Percentiles rank a stretch among this genome's conserved stretches.
Conservation (phyloP, 1,139 yeast genomes). For the Pichia norvegensis region DNA sequence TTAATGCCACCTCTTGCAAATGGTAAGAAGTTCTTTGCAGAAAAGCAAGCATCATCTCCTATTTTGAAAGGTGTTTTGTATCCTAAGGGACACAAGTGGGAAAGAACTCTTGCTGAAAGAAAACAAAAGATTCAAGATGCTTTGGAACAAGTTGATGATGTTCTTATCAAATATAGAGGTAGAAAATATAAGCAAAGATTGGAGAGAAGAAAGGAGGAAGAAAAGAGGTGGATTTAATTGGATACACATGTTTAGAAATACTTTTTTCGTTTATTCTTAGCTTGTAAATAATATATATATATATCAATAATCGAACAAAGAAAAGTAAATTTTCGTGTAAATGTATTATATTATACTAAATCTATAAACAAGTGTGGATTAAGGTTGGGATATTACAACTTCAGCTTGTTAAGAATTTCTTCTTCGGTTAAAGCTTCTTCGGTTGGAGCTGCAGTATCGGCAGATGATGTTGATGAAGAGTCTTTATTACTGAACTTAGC, state of each 20-base stretch:
- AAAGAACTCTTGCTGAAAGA: constrained; percentile 58
- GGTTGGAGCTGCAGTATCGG: constrained; percentile 12
- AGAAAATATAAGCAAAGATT: constrained; percentile 49
- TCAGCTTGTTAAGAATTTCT: constrained; percentile 16
- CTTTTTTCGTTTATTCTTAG: not conserved
- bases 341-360: no score
- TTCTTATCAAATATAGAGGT: constrained; percentile 59
- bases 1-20: constrained; percentile 68
- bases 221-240: constrained; percentile 40
- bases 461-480: constrained; percentile 11
- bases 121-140: constrained; percentile 59
- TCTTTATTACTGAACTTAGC: constrained; percentile 26
- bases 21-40: constrained; percentile 66
- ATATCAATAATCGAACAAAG: not conserved
- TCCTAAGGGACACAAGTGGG: constrained; percentile 80
- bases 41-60: constrained; percentile 62
- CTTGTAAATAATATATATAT: not conserved
- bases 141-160: constrained; percentile 62
- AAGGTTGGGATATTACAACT: not conserved
- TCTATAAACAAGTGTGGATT: constrained; percentile 8
- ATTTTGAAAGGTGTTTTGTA: constrained; percentile 70
- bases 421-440: constrained; percentile 20
- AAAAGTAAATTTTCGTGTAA: no score
- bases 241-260: no score
- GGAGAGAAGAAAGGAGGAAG: constrained; percentile 41